phyloP scores from a whole-genome alignment of 768 basidiomycete species.

The Mycena alexandri region DNA sequence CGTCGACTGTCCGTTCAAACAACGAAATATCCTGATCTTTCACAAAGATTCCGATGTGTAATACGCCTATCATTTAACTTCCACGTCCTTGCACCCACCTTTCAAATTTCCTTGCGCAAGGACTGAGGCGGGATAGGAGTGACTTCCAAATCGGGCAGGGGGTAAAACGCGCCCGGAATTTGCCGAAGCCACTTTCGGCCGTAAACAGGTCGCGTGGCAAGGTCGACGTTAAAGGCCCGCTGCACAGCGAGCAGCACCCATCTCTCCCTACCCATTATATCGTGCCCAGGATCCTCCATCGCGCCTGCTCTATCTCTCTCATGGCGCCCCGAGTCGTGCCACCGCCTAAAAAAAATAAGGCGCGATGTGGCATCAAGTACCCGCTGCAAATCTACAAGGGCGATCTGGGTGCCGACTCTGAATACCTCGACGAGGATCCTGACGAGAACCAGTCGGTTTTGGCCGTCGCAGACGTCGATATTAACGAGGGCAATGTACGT shows the following conservation, averaged over 20 bases:
- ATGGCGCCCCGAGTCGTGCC: constrained; percentile 34
- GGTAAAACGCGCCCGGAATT: background rate
- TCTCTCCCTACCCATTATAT: background rate
- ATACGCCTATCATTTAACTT: background rate
- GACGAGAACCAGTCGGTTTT: constrained; percentile 17
- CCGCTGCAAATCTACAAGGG: constrained; percentile 33
- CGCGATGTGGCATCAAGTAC: constrained; percentile 35
- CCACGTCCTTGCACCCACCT: no score
- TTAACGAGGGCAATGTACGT: constrained; percentile 28
- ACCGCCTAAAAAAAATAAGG: constrained; percentile 38
- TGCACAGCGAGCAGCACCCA: constrained; percentile 2
- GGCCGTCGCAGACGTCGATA: constrained; percentile 34
- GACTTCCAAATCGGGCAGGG: background rate
- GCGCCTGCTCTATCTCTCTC: background rate
- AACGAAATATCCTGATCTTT: background rate
- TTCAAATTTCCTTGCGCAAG: no score
- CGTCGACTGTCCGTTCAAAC: background rate
- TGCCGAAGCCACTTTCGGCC: background rate
- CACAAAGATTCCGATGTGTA: background rate
- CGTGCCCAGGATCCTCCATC: background rate
- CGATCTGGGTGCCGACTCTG: constrained; percentile 28
- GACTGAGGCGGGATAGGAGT: background rate
- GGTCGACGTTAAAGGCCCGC: constrained; percentile 19
- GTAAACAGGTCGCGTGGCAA: background rate
- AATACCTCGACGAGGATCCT: constrained; percentile 29